A percentile compares a stretch with the other conserved stretches of the same genome.
phyloP scores from a whole-genome alignment of 352 stramenopile genomes.

The Pythium pectinolyticum region DNA sequence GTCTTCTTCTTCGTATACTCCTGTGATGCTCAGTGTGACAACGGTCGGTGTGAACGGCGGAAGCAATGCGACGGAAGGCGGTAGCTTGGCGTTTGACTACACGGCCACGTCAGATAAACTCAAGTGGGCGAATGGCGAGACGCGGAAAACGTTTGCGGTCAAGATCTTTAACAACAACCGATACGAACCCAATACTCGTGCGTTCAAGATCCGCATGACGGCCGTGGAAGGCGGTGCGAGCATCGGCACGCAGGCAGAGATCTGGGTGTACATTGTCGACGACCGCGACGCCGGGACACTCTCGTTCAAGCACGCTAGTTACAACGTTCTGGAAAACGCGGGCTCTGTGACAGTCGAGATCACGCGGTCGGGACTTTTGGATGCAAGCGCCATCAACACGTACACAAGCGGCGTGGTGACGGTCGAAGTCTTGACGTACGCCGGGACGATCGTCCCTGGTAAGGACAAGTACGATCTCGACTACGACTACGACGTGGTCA shows the following conservation, averaged over 20 bases:
- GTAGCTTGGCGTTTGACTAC: slow-evolving; percentile 70
- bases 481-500: slow-evolving; percentile 61
- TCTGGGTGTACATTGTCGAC: slow-evolving; percentile 76
- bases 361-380: slow-evolving; percentile 44
- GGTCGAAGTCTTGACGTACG: slow-evolving; percentile 62
- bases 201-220: slow-evolving; percentile 54
- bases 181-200: slow-evolving; percentile 46
- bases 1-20: slow-evolving; percentile 63
- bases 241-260: slow-evolving; percentile 44
- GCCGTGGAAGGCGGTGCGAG: slow-evolving; percentile 52
- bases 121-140: slow-evolving; percentile 55
- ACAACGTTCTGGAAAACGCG: slow-evolving; percentile 63
- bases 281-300: slow-evolving; percentile 72
- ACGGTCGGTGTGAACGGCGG: slow-evolving; percentile 41
- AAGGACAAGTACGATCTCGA: slow-evolving; percentile 44
- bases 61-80: slow-evolving; percentile 64
- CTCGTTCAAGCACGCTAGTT: slow-evolving; percentile 52
- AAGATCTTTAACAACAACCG: slow-evolving; percentile 74
- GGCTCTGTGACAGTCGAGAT: slow-evolving; percentile 46
- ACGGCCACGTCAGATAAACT: slow-evolving; percentile 44
- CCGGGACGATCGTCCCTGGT: slow-evolving; percentile 50
- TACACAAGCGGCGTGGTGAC: slow-evolving; percentile 57
- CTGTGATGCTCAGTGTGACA: slow-evolving; percentile 48
- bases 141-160: slow-evolving; percentile 53
- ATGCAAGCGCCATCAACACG: slow-evolving; percentile 52